Evolutionary conservation across 495 filamentous ascomycete genomes (phyloP).

Genomic region (Darksidea phi): DNA sequence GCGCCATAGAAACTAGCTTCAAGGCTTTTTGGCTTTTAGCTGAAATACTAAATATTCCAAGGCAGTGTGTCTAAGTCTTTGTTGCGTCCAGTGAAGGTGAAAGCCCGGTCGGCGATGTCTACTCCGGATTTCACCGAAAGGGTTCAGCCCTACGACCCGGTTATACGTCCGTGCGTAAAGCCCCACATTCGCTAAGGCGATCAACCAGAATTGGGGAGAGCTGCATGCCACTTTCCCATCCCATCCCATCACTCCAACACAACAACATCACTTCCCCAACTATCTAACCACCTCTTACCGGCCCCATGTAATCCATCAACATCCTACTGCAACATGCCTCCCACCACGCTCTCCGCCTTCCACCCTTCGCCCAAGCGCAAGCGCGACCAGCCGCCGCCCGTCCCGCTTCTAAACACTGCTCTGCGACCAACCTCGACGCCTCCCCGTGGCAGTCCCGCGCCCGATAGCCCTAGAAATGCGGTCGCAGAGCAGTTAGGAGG

Average conservation of each 20-base stretch:
- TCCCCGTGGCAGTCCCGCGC: constrained; percentile 18
- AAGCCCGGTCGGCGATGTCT: too few relatives aligned
- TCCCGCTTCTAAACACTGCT: constrained; percentile 27
- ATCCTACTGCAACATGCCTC: constrained; percentile 11
- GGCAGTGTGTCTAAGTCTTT: too few relatives aligned
- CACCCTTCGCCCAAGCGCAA: constrained; percentile 36
- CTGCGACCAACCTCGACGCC: constrained; percentile 16
- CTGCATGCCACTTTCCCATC: constrained; percentile 6
- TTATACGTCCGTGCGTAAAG: not conserved
- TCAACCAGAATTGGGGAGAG: constrained; percentile 14
- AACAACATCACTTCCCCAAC: not conserved
- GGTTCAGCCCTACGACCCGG: constrained; percentile 19
- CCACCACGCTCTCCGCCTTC: constrained; percentile 21
- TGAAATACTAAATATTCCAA: too few relatives aligned
- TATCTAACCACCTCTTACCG: constrained; percentile 6
- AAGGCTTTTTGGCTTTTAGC: too few relatives aligned
- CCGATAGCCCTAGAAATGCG: constrained; percentile 29
- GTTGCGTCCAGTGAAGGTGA: too few relatives aligned
- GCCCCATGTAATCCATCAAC: constrained; percentile 6
- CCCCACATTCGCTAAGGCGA: constrained; percentile 29
- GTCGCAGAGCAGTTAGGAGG: constrained; percentile 34
- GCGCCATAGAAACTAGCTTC: too few relatives aligned
- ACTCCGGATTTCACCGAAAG: not conserved
- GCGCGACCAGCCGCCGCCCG: constrained; percentile 25
- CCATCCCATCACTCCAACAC: not conserved